Conservation (phyloP, 306 rosid species). For the Malus sylvestris region DNA sequence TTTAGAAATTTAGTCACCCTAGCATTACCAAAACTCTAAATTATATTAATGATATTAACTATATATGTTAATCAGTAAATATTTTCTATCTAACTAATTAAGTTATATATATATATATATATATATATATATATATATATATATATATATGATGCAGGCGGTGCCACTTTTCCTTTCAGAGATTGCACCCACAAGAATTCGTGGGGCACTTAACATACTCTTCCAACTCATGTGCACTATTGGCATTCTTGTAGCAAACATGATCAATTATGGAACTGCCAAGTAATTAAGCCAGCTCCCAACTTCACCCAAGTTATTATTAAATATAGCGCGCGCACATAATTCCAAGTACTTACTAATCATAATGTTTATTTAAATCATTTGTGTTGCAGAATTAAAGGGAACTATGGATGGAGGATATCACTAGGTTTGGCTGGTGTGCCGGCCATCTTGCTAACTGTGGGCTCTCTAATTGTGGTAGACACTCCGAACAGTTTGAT, state of each 20-base stretch:
- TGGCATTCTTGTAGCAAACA: conserved; percentile 54
- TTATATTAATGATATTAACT: neutral
- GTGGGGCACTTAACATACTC: conserved; percentile 61
- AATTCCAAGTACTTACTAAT: too few species aligned
- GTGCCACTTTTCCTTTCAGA: conserved; percentile 64
- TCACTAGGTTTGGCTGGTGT: conserved; percentile 43
- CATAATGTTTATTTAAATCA: too few species aligned
- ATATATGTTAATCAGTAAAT: too few species aligned
- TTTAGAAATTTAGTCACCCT: too few species aligned
- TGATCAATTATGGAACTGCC: conserved; percentile 47
- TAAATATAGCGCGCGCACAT: too few species aligned
- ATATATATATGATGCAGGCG: conserved; percentile 19
- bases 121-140: neutral
- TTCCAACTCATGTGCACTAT: conserved; percentile 54
- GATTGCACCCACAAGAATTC: conserved; percentile 62
- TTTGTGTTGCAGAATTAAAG: conserved; percentile 23
- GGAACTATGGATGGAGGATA: conserved; percentile 60
- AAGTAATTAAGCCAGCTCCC: conserved; percentile 20
- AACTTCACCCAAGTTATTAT: neutral
- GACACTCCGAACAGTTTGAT: conserved; percentile 58
- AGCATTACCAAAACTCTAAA: too few species aligned
- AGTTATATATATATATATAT: neutral
- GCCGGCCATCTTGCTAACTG: conserved; percentile 36
- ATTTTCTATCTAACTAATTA: neutral
- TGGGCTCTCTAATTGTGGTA: conserved; percentile 34